phyloP scores from a whole-genome alignment of 352 stramenopile genomes.

The Phytopythium sindhum region DNA sequence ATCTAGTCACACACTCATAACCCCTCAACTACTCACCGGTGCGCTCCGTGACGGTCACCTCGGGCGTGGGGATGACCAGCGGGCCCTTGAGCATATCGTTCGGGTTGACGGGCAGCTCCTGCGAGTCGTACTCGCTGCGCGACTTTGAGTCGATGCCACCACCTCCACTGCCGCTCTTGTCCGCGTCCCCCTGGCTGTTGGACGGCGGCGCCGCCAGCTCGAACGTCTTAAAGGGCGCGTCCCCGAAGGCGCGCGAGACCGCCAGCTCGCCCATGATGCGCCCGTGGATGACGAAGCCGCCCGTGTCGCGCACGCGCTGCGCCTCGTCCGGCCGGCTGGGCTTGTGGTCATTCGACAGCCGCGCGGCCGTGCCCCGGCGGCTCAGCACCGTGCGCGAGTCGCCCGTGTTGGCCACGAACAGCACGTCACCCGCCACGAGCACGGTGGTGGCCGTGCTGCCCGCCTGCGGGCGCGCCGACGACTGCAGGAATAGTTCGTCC shows the following conservation, averaged over 20 bases:
- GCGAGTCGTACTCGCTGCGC: slow-evolving; percentile 68
- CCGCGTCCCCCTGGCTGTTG: neutral
- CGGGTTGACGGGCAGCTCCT: slow-evolving; percentile 76
- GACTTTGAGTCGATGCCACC: slow-evolving; percentile 40
- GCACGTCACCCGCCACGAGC: slow-evolving; percentile 87
- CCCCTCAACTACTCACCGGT: slow-evolving; percentile 23
- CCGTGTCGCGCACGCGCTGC: slow-evolving; percentile 92
- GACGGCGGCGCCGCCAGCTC: slow-evolving; percentile 44
- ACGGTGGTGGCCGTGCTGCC: slow-evolving; percentile 95
- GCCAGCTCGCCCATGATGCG: slow-evolving; percentile 93
- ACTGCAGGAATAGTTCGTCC: slow-evolving; percentile 67
- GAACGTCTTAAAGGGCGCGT: slow-evolving; percentile 96
- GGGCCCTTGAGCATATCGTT: slow-evolving; percentile 85
- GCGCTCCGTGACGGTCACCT: slow-evolving; percentile 70
- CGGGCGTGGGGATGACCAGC: slow-evolving; percentile 74
- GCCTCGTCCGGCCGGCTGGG: slow-evolving; percentile 91
- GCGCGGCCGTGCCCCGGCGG: slow-evolving; percentile 77
- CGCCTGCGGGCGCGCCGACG: slow-evolving; percentile 63
- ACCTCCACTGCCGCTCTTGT: neutral
- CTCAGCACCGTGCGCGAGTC: slow-evolving; percentile 95
- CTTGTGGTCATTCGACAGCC: slow-evolving; percentile 97
- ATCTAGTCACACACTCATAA: neutral
- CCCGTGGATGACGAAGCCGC: slow-evolving; percentile 85
- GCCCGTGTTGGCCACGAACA: slow-evolving; percentile 96
- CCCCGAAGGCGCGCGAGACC: slow-evolving; percentile 81